Percentiles rank a stretch among this genome's conserved stretches.
Evolutionary conservation across 768 basidiomycete genomes (phyloP).

Genomic region (Tricholoma bakamatsutake): DNA sequence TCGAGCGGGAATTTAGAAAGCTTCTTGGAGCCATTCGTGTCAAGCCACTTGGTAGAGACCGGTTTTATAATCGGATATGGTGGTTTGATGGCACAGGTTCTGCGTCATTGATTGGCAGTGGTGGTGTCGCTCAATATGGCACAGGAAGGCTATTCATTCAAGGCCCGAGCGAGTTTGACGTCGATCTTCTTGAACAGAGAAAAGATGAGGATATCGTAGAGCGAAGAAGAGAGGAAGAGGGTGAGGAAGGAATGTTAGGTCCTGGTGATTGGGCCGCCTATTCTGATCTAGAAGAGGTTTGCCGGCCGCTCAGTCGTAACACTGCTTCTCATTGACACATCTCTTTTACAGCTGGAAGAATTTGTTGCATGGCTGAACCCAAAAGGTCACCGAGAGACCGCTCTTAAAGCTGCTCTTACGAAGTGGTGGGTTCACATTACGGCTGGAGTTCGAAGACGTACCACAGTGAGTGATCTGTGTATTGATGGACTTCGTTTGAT

Average conservation of each 20-base stretch:
- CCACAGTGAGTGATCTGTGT: conserved; percentile 46
- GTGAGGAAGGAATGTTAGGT: conserved; percentile 63
- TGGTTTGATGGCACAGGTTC: conserved; percentile 98
- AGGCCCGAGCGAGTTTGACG: conserved; percentile 81
- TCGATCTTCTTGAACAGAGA: conserved; percentile 60
- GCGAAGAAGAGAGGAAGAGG: conserved; percentile 74
- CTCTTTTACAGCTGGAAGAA: conserved; percentile 59
- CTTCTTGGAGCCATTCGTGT: conserved; percentile 79
- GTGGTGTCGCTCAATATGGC: conserved; percentile 77
- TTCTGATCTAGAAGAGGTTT: conserved; percentile 81
- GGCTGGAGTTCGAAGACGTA: conserved; percentile 71
- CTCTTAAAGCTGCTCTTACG: conserved; percentile 66
- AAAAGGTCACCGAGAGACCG: conserved; percentile 85
- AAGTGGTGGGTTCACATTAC: conserved; percentile 85
- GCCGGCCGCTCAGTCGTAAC: conserved; percentile 15
- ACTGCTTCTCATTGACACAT: conserved; percentile 6
- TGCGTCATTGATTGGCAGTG: conserved; percentile 70
- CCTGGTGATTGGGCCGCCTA: conserved; percentile 90
- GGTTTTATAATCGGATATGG: conserved; percentile 95
- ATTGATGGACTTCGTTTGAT: background rate
- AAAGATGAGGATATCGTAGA: conserved; percentile 52
- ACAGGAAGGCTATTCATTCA: conserved; percentile 91
- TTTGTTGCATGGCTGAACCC: conserved; percentile 87
- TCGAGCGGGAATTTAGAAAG: conserved; percentile 93
- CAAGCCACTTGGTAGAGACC: conserved; percentile 84